A percentile compares a stretch with the other conserved stretches of the same genome.
Evolutionary conservation across 2,329 filamentous ascomycete species (phyloP).

Genomic region (Fusarium acutatum): DNA sequence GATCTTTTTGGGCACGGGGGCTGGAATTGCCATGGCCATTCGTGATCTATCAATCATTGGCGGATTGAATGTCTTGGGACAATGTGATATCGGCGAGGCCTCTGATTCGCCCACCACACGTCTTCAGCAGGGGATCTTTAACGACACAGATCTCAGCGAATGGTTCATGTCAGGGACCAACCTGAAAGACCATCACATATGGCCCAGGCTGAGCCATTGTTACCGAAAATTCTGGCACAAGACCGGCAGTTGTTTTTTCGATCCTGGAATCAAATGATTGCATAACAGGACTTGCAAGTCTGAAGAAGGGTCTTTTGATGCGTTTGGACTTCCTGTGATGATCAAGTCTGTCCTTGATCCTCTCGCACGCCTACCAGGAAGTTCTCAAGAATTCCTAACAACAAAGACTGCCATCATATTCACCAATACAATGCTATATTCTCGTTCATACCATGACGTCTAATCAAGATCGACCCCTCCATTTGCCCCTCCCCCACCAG

Average conservation of each 20-base stretch:
- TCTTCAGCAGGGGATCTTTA: conserved; percentile 16
- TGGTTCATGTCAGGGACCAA: conserved; percentile 1
- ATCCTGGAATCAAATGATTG: conserved; percentile 21
- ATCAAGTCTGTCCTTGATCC: not conserved
- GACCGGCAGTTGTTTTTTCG: not conserved
- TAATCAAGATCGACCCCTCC: conserved; percentile 40
- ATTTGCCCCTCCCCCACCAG: conserved; percentile 41
- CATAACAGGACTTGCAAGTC: not conserved
- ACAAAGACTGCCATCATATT: not conserved
- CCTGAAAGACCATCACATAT: conserved; percentile 8
- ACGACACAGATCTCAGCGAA: conserved; percentile 25
- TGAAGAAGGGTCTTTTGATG: not conserved
- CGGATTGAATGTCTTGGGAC: conserved; percentile 27
- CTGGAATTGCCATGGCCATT: conserved; percentile 31
- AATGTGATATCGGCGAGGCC: conserved; percentile 38
- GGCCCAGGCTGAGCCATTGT: conserved; percentile 13
- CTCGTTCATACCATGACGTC: conserved; percentile 15
- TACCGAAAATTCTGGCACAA: not conserved
- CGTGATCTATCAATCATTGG: conserved; percentile 14
- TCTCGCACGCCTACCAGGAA: not conserved
- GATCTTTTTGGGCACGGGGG: conserved; percentile 33
- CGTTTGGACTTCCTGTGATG: not conserved
- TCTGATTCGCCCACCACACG: conserved; percentile 34
- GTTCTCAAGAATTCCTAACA: not conserved
- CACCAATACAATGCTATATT: conserved; percentile 17